Evolutionary conservation across 2,329 filamentous ascomycete genomes (phyloP).

Genomic region (Fusarium verticillioides): DNA sequence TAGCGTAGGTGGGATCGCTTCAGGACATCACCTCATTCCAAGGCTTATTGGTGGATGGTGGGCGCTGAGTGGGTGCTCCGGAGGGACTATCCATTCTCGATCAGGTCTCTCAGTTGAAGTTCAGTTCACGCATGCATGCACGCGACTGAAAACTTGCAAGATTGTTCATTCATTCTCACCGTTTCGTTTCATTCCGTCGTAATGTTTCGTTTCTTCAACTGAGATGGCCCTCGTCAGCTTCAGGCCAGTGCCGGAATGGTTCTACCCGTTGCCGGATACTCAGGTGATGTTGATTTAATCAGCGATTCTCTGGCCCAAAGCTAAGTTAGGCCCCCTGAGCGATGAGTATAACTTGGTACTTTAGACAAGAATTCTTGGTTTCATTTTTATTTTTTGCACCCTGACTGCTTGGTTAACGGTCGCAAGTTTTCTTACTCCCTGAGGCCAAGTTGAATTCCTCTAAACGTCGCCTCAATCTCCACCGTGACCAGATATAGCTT

Average conservation of each 20-base stretch:
- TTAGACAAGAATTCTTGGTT: too few species aligned
- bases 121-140: constrained; percentile 21
- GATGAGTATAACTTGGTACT: background rate
- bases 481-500: constrained; percentile 5
- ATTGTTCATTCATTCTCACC: constrained; percentile 18
- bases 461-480: constrained; percentile 4
- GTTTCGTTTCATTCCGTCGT: constrained; percentile 28
- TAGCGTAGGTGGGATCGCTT: constrained; percentile 13
- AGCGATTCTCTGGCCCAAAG: background rate
- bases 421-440: background rate
- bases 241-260: constrained; percentile 17
- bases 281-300: constrained; percentile 7
- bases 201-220: constrained; percentile 25
- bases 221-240: constrained; percentile 29
- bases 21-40: constrained; percentile 16
- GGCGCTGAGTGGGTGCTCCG: background rate
- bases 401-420: background rate
- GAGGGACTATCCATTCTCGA: constrained; percentile 1
- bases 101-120: constrained; percentile 7
- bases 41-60: background rate
- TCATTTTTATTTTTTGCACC: background rate
- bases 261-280: constrained; percentile 9
- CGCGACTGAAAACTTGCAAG: background rate
- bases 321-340: background rate
- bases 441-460: background rate